Percentiles rank a stretch among this genome's conserved stretches.
Conservation (phyloP, 1,284 basidiomycete genomes). For the Moesziomyces sp. region DNA sequence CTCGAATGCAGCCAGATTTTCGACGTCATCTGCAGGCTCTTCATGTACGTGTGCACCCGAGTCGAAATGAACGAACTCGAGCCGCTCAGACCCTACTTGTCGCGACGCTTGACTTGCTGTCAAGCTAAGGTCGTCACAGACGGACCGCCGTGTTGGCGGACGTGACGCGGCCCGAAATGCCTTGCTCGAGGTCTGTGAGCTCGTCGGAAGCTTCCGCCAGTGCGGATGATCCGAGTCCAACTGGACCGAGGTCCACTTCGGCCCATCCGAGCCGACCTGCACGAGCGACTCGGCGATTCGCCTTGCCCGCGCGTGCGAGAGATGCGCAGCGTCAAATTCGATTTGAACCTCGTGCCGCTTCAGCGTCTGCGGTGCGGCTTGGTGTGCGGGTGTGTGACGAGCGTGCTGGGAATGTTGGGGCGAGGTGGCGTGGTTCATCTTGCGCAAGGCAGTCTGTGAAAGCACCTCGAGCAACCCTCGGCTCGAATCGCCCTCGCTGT, state of each 20-base stretch:
- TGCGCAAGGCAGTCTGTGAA: constrained; percentile 32
- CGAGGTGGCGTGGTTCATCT: background rate
- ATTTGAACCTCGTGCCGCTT: constrained; percentile 8
- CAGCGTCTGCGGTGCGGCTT: background rate
- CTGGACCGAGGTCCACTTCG: constrained; percentile 15
- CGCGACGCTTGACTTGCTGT: constrained; percentile 3
- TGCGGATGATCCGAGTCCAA: background rate
- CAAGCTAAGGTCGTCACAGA: constrained; percentile 17
- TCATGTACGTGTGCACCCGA: background rate
- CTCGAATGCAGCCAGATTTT: constrained; percentile 7
- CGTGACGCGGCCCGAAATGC: background rate
- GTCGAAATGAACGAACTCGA: constrained; percentile 12
- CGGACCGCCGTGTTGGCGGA: constrained; percentile 4
- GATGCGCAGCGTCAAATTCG: constrained; percentile 11
- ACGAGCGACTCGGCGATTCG: constrained; percentile 10
- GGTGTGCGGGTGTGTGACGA: too few species aligned
- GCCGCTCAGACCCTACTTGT: background rate
- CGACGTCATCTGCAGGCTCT: background rate
- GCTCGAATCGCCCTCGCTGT: constrained; percentile 6
- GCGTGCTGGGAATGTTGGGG: too few species aligned
- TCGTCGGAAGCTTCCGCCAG: too few species aligned
- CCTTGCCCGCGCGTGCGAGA: constrained; percentile 8
- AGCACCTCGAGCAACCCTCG: constrained; percentile 30
- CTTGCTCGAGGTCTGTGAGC: background rate
- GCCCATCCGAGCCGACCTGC: background rate